Evolutionary conservation across 495 filamentous ascomycete genomes (phyloP).

Genomic region (Hypoxylon subgilvum): DNA sequence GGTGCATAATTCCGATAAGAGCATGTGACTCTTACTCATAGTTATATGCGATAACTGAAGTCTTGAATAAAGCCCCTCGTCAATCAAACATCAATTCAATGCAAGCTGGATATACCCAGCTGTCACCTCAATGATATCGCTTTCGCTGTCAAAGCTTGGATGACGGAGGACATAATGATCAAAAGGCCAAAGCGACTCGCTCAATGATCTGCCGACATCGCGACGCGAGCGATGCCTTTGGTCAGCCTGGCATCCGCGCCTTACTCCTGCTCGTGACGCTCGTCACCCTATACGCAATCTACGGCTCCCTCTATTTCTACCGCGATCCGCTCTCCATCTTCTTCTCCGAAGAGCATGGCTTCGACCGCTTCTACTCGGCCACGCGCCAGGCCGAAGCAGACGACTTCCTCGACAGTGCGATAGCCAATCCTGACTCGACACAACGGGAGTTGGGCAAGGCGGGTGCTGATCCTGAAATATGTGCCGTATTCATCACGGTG

Average conservation of each 20-base stretch:
- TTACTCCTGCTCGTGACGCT: constrained; percentile 31
- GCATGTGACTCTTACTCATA: no score
- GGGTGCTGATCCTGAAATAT: constrained; percentile 38
- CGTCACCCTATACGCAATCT: constrained; percentile 35
- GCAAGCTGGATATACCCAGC: no score
- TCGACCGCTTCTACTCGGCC: constrained; percentile 47
- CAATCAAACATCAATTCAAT: no score
- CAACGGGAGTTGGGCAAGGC: constrained; percentile 33
- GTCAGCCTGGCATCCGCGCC: constrained; percentile 39
- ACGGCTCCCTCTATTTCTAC: constrained; percentile 45
- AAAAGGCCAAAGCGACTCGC: constrained; percentile 14
- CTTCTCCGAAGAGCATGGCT: constrained; percentile 46
- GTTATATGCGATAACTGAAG: no score
- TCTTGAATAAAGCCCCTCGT: no score
- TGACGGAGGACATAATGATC: neutral
- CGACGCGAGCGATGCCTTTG: constrained; percentile 18
- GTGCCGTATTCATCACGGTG: constrained; percentile 47
- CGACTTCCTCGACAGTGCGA: constrained; percentile 36
- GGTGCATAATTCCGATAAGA: no score
- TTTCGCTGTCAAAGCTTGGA: neutral
- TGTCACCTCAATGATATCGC: no score
- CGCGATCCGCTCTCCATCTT: constrained; percentile 52
- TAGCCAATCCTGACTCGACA: constrained; percentile 20
- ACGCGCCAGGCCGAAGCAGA: constrained; percentile 43
- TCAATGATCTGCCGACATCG: constrained; percentile 27